phyloP scores from a whole-genome alignment of 2,329 filamentous ascomycete genomes.

The Domatiomyces globalis region DNA sequence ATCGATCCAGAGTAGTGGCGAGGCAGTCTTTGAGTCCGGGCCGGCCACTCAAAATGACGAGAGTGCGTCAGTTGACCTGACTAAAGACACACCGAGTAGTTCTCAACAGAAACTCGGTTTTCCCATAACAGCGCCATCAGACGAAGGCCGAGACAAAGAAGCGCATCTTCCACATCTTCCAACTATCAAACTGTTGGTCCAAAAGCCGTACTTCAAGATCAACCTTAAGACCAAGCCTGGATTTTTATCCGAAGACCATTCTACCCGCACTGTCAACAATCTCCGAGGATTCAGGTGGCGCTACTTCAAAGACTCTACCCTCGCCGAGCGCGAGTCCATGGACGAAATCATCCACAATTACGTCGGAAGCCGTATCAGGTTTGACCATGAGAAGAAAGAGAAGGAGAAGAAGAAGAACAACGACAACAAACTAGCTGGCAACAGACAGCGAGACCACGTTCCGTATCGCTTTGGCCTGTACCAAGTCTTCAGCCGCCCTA shows the following conservation, averaged over 20 bases:
- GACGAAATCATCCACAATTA: conserved; percentile 6
- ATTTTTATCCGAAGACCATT: conserved; percentile 6
- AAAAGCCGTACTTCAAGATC: conserved; percentile 1
- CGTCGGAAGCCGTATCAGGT: conserved; percentile 2
- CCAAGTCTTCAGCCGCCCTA: conserved; percentile 4
- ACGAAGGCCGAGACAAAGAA: too few relatives aligned
- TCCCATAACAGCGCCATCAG: too few relatives aligned
- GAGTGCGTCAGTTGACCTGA: background rate
- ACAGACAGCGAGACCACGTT: background rate
- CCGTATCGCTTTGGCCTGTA: conserved; percentile 7
- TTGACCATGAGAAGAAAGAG: background rate
- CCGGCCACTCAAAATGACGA: background rate
- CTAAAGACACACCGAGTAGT: background rate
- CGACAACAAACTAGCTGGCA: background rate
- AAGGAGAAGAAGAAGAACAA: background rate
- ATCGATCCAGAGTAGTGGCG: background rate
- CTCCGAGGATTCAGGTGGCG: conserved; percentile 14
- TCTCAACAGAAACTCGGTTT: too few relatives aligned
- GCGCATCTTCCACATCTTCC: too few relatives aligned
- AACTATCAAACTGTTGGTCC: too few relatives aligned
- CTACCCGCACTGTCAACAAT: conserved; percentile 6
- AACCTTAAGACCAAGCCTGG: conserved; percentile 1
- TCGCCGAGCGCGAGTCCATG: conserved; percentile 10
- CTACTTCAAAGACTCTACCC: conserved; percentile 8
- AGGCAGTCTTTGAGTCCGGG: background rate